Evolutionary conservation across 1,284 basidiomycete species (phyloP).

Genomic region (Ceraceosorus bombacis): DNA sequence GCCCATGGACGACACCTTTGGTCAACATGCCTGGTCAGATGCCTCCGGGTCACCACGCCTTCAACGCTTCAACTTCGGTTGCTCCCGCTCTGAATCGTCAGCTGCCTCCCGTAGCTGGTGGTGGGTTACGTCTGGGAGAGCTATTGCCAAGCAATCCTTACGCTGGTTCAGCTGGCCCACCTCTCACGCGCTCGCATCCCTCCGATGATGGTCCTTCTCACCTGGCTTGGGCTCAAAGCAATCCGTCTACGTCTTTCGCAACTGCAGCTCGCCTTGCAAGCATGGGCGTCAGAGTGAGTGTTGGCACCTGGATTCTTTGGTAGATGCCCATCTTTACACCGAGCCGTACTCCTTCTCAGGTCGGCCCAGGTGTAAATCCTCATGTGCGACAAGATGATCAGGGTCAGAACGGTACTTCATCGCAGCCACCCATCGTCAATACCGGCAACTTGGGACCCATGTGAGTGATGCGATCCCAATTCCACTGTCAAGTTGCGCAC

Average conservation of each 20-base stretch:
- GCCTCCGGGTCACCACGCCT: no score
- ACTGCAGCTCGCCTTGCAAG: slow-evolving; percentile 10
- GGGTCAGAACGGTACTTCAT: slow-evolving; percentile 9
- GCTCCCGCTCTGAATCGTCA: neutral
- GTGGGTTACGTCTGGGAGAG: neutral
- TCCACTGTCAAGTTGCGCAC: neutral
- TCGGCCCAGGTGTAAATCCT: slow-evolving; percentile 37
- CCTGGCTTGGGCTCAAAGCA: neutral
- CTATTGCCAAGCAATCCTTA: neutral
- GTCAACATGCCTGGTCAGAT: no score
- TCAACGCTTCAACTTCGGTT: neutral
- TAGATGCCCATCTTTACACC: no score
- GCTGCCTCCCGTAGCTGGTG: neutral
- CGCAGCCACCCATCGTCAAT: slow-evolving; percentile 57
- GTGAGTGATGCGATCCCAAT: slow-evolving; percentile 59
- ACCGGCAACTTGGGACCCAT: slow-evolving; percentile 81
- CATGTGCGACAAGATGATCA: slow-evolving; percentile 15
- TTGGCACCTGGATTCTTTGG: no score
- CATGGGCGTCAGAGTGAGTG: slow-evolving; percentile 8
- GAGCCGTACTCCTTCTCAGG: neutral
- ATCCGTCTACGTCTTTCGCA: slow-evolving; percentile 6
- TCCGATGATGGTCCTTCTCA: neutral
- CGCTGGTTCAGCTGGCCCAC: no score
- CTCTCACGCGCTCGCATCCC: neutral
- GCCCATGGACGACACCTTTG: no score